phyloP scores from a whole-genome alignment of 1,139 yeast species.

The Blastobotrys ciferrii region DNA sequence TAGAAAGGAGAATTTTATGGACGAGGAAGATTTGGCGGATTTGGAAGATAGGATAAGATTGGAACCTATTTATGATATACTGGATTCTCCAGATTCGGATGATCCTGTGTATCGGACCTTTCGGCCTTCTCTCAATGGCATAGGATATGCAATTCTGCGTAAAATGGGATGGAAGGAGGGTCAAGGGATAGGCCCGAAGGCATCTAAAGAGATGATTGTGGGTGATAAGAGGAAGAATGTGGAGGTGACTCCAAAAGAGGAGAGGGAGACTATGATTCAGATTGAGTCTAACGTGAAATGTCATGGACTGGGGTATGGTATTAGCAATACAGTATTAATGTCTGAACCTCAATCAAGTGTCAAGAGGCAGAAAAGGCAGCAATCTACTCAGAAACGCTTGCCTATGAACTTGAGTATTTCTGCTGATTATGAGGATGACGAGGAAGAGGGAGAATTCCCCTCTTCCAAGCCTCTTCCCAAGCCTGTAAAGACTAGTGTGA shows the following conservation, averaged over 20 bases:
- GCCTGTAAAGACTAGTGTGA: neutral
- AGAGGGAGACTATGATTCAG: constrained; percentile 8
- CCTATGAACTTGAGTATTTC: constrained; percentile 22
- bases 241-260: constrained; percentile 17
- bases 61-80: constrained; percentile 14
- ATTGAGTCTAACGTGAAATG: constrained; percentile 3
- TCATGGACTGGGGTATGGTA: constrained; percentile 19
- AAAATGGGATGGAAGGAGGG: constrained; percentile 34
- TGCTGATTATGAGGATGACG: constrained; percentile 21
- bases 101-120: constrained; percentile 6
- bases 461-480: neutral
- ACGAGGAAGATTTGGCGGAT: constrained; percentile 36
- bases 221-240: constrained; percentile 9
- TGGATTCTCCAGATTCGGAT: constrained; percentile 7
- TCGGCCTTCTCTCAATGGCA: constrained; percentile 10
- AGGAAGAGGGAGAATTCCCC: constrained; percentile 16
- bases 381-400: constrained; percentile 15
- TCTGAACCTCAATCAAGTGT: neutral
- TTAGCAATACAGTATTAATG: constrained; percentile 12
- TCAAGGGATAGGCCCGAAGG: constrained; percentile 28
- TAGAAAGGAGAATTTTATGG: constrained; percentile 33
- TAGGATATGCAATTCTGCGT: constrained; percentile 24
- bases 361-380: neutral
- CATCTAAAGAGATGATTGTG: constrained; percentile 8
- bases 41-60: constrained; percentile 22